Percentiles rank a stretch among this genome's conserved stretches.
Evolutionary conservation across 208 protist genomes (phyloP).

Genomic region (Crithidia acanthocephali): DNA sequence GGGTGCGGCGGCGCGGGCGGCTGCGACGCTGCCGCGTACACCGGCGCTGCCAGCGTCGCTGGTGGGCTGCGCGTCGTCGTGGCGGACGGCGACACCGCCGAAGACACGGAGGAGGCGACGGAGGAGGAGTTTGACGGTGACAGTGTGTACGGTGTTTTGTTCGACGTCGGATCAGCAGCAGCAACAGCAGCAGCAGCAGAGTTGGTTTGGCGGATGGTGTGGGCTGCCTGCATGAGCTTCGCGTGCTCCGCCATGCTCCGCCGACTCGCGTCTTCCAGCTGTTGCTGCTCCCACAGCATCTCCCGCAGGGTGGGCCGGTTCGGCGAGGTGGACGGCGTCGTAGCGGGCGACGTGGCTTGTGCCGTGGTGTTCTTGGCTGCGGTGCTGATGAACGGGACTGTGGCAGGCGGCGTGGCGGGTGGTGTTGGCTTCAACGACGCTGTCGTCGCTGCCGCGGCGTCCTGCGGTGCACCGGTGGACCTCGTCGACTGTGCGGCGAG

Average conservation of each 20-base stretch:
- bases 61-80: not conserved
- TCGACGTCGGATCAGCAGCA: not conserved
- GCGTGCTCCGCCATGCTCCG: constrained; percentile 47
- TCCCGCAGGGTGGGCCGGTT: constrained; percentile 46
- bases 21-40: not conserved
- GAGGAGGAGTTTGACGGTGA: not conserved
- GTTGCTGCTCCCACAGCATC: constrained; percentile 68
- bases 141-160: not conserved
- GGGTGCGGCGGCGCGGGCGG: not conserved
- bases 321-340: not conserved
- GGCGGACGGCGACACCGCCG: not conserved
- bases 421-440: not conserved
- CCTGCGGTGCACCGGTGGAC: too few species aligned
- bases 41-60: constrained; percentile 1
- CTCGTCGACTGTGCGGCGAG: not conserved
- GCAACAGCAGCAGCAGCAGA: not conserved
- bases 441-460: not conserved
- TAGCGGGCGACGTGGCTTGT: not conserved
- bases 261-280: constrained; percentile 46
- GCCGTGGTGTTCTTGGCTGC: not conserved
- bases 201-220: constrained; percentile 6
- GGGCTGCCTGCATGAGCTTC: constrained; percentile 41
- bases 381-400: not conserved
- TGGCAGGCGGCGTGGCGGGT: not conserved
- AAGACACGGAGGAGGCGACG: not conserved